Evolutionary conservation across 73 alveolate genomes (phyloP).

Genomic region (Tetrahymena malaccensis): DNA sequence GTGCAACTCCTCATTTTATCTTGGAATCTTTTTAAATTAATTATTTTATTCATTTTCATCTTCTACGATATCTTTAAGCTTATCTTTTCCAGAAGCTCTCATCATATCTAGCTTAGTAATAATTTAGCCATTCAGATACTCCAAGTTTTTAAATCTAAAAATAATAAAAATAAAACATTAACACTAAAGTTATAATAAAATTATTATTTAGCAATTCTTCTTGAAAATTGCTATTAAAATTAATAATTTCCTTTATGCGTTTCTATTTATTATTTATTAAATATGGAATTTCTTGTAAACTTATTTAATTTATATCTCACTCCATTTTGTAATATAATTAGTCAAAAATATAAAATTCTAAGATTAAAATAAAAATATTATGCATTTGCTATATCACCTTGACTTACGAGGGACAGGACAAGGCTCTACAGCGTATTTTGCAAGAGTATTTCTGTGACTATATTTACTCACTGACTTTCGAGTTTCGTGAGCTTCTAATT

Average conservation of each 20-base stretch:
- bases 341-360: too few relatives aligned
- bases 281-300: too few relatives aligned
- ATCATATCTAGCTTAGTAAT: conserved; percentile 26
- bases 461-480: conserved; percentile 23
- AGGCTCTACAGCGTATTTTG: conserved; percentile 22
- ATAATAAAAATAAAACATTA: neutral
- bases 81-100: conserved; percentile 38
- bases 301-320: too few relatives aligned
- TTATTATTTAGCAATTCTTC: too few relatives aligned
- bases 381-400: neutral
- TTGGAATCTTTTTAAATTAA: neutral
- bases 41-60: neutral
- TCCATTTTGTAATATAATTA: too few relatives aligned
- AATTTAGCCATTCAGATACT: conserved; percentile 25
- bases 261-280: too few relatives aligned
- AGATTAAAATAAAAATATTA: neutral
- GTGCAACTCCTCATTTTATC: neutral
- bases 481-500: conserved; percentile 19
- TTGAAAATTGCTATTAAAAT: too few relatives aligned
- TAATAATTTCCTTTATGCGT: too few relatives aligned
- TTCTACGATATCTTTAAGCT: conserved; percentile 16
- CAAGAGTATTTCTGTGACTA: conserved; percentile 39
- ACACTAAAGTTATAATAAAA: neutral
- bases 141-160: conserved; percentile 11
- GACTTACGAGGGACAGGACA: conserved; percentile 44